Evolutionary conservation across 306 rosid genomes (phyloP), one percentile per base, ranked within the genome.

Genomic region (Medicago lupulina): DNA sequence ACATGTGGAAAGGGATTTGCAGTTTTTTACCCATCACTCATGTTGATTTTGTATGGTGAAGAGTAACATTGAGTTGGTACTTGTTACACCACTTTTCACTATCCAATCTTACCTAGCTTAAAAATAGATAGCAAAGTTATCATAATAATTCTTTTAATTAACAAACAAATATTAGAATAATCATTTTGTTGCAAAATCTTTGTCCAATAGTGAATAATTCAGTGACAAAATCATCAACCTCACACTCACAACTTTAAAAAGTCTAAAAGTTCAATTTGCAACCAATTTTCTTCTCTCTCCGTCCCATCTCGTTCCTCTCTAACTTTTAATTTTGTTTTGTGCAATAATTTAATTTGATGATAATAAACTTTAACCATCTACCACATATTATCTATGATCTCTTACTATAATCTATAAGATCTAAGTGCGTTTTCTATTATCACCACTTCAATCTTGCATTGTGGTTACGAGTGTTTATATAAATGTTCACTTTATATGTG

Each of bases 11-110:
- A 78, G 74, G 67, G 85, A 78, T 78, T 40, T 67, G 81, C 72
- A 78, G 84, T 82, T 82, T 76, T 70, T 72, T 79, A 40, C 53
- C 79, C 69, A 82, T 85, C 86, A 71, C 84, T 82, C 80, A 28
- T 58, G 7, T 63, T 76, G 67, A 75, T 78, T 71, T 18, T 65
- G 84, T 82, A 17, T 71, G 88, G 86, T 85, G 46, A 85, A 58
- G 88, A 85, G 85, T 85, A 58, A 76, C 82, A 76, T 81, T 58
- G 54, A 81, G 83, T 81, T 78, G 79, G 85, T 85, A 81, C 88
- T 85, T 82, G 69, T 67, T 67, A 41, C 77, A 19, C 68, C 40
- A 46, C 84, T 85, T 82, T 71, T 79, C 84, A 72, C 82, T 82
- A 54, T 81, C 81, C 74, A 78, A 70, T 81, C 86, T 57, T 70